Evolutionary conservation across 169 alveolate genomes (phyloP).

Genomic region (Plasmodium yoelii): DNA sequence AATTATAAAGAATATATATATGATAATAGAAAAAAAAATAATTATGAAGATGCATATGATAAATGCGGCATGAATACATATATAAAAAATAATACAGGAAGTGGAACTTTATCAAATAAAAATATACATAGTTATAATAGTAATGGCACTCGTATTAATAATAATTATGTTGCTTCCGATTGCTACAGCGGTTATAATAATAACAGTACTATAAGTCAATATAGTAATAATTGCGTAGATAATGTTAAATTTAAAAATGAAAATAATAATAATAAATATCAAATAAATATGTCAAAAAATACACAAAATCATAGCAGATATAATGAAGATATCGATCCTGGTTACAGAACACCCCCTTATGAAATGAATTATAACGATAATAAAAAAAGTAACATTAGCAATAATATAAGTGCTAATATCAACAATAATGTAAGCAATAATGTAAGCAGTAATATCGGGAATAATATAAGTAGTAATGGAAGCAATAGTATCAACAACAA

Average conservation of each 20-base stretch:
- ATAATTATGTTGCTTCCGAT: not conserved
- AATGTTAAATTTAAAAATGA: slow-evolving; percentile 20
- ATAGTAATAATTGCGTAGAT: slow-evolving; percentile 14
- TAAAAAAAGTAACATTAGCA: not conserved
- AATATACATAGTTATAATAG: slow-evolving; percentile 18
- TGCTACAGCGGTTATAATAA: slow-evolving; percentile 8
- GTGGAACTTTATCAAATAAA: slow-evolving; percentile 11
- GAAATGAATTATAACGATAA: slow-evolving; percentile 30
- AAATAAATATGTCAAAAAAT: not conserved
- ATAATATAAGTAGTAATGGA: not conserved
- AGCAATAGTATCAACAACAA: slow-evolving; percentile 9
- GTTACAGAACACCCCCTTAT: slow-evolving; percentile 24
- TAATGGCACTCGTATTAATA: slow-evolving; percentile 21
- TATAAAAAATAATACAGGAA: slow-evolving; percentile 28
- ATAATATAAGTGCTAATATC: not conserved
- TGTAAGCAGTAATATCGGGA: not conserved
- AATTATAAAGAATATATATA: slow-evolving; percentile 24
- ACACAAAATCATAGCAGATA: slow-evolving; percentile 17
- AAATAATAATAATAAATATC: slow-evolving; percentile 9
- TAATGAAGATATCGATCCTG: slow-evolving; percentile 44
- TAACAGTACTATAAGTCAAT: not conserved
- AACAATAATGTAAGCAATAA: not conserved
- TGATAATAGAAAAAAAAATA: slow-evolving; percentile 12
- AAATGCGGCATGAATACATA: slow-evolving; percentile 17
- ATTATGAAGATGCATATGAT: slow-evolving; percentile 27